Evolutionary conservation across 2,329 filamentous ascomycete species (phyloP), one percentile per base, ranked within the genome.

Genomic region (Hirsutella rhossiliensis): DNA sequence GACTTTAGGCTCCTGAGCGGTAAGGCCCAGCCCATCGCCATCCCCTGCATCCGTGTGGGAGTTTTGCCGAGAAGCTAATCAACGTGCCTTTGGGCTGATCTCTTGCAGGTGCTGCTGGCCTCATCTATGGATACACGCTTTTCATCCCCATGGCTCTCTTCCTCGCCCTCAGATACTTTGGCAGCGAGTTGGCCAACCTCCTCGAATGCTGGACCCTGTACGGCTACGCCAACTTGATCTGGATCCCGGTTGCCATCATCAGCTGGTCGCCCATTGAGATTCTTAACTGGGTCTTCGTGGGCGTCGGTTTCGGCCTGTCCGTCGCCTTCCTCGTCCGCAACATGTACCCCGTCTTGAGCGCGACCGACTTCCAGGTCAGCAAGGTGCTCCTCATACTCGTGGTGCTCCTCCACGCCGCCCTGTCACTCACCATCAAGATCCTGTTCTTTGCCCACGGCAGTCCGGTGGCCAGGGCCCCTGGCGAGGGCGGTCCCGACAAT

Each of bases 121-220:
- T 98, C 54, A 78, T 98, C 50, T 98, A 98, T 64, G 92, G 92
- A 46, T 98, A 98, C 64, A 97, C 92, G 2, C 75, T 84, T 49
- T 71, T 95, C 50, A 80, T 98, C 45, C 92, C 92, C 4, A 69
- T 94, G 50, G 80, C 73, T 11, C 76, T 98, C 29, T 98, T 90
- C 80, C 83, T 82, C 18, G 84, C 86, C 52, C 72, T 98, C 52
- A 87, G 85, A 56, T 98, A 94, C 82, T 97, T 95, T 65, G 90
- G 90, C 45, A 92, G 87, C 63, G 88, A 95, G 61, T 85, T 80
- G 45, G 89, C 90, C 49, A 94, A 95, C 64, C 69, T 98, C 47
- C 76, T 98, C 52, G 92, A 98, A 69, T 95, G 88, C 71, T 89
- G 87, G 80, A 86, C 88, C 47, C 71, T 98, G 31, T 98, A 97